Percentiles rank a stretch among this genome's conserved stretches.
Evolutionary conservation across 768 basidiomycete genomes (phyloP).

Genomic region (Leucocoprinus leucothites): DNA sequence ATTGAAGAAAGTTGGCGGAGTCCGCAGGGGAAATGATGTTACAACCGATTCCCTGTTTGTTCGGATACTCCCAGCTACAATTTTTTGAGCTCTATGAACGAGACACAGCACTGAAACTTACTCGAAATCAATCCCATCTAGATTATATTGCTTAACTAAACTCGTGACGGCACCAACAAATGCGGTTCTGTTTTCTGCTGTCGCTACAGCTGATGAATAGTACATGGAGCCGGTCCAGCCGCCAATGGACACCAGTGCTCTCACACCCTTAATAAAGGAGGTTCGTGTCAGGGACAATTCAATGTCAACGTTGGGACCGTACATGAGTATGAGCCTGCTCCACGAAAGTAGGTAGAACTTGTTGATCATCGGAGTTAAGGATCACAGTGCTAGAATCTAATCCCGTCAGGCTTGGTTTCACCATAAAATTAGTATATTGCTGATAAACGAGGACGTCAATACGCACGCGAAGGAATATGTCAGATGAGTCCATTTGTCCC

Average conservation of each 20-base stretch:
- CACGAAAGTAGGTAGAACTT: slow-evolving; percentile 53
- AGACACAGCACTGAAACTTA: slow-evolving; percentile 17
- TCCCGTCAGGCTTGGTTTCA: slow-evolving; percentile 24
- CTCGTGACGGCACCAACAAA: slow-evolving; percentile 52
- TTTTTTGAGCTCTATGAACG: background rate
- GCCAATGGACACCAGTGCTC: slow-evolving; percentile 58
- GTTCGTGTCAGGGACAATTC: background rate
- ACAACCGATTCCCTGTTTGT: slow-evolving; percentile 56
- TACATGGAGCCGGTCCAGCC: slow-evolving; percentile 63
- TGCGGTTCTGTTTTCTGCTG: slow-evolving; percentile 47
- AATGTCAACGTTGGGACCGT: slow-evolving; percentile 11
- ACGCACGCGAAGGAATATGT: slow-evolving; percentile 49
- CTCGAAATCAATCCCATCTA: slow-evolving; percentile 60
- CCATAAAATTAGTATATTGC: background rate
- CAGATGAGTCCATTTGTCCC: slow-evolving; percentile 50
- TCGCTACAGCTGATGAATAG: slow-evolving; percentile 59
- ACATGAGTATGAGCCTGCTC: slow-evolving; percentile 36
- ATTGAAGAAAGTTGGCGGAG: slow-evolving; percentile 69
- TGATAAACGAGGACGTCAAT: background rate
- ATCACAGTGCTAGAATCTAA: slow-evolving; percentile 23
- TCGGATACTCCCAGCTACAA: slow-evolving; percentile 82
- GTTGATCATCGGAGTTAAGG: slow-evolving; percentile 36
- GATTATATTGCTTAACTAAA: slow-evolving; percentile 41
- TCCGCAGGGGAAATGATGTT: slow-evolving; percentile 60
- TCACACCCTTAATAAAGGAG: slow-evolving; percentile 40